Evolutionary conservation across 2,329 filamentous ascomycete genomes (phyloP).

Genomic region (Rhinocladiella mackenziei): DNA sequence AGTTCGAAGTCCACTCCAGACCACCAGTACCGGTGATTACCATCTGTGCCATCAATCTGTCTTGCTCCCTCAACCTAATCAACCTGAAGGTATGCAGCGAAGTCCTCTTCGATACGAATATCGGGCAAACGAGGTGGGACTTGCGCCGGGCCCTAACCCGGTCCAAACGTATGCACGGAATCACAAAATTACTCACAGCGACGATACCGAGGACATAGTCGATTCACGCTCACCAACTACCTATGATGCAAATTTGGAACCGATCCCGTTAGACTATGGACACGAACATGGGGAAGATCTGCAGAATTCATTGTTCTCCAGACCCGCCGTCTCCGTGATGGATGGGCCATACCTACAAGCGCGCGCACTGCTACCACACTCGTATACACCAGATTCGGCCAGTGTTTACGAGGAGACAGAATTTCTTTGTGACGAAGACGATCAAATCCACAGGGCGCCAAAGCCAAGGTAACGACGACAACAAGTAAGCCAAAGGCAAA

Average conservation of each 20-base stretch:
- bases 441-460: no score
- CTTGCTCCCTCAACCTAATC: conserved; percentile 12
- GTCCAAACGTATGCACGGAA: not conserved
- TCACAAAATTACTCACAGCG: conserved; percentile 14
- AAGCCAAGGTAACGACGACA: no score
- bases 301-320: no score
- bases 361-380: not conserved
- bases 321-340: no score
- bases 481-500: no score
- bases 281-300: no score
- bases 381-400: not conserved
- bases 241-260: conserved; percentile 10
- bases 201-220: conserved; percentile 2
- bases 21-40: conserved; percentile 7
- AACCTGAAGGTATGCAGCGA: conserved; percentile 1
- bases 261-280: conserved; percentile 1
- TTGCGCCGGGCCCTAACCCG: not conserved
- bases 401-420: not conserved
- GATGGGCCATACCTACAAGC: not conserved
- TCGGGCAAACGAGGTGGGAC: not conserved
- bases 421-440: not conserved
- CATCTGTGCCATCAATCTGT: conserved; percentile 11
- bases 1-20: conserved; percentile 12
- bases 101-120: conserved; percentile 9
- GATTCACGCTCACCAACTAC: not conserved